Evolutionary conservation across 306 rosid species (phyloP), one percentile per base, ranked within the genome.

Genomic region (Calophaca sinica): DNA sequence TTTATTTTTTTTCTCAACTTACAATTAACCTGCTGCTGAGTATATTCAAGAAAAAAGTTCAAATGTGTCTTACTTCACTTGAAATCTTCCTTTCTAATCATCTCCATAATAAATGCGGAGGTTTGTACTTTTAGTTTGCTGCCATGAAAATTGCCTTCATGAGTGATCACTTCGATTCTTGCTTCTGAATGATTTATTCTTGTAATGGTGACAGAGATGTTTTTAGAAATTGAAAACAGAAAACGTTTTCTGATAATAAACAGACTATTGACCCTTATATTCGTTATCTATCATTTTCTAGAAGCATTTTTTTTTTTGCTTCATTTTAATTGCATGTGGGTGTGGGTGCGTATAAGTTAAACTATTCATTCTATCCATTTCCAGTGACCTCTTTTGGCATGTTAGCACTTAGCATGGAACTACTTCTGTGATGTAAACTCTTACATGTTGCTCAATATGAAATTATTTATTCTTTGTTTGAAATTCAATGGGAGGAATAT

Each of bases 381-480:
- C 52, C 53, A 42, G 36, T 64, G 20, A 44, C 32, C 53, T 26
- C 32, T 42, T 44, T 64, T 64, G 70, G 4, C 31, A 4, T 57
- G 53, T 41, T 48, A 54, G 12, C 33, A 42, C 5, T 41, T 48
- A 54, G 12, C 33, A 42, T 7, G 11, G 7, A 54, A 35, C 32
- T 74, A 12, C 41, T 38, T 67, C 35, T 68, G 52, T 36, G 63
- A 14, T 73, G 58, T 26, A 11, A 32, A 33, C 13, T 58, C 64
- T 65, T 80, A 6, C 41, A 6, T 14, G 62, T 51, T 57, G 41
- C 67, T 26, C 61, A 57, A 48, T 32, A 31, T 55, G 51, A 41
- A 52, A 32, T 36, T 73, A 50, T 75, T 78, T 55, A 15, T 77
- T 31, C 20, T 20, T 52, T 73, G 58, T 59, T 55, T 65, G 54